Evolutionary conservation across 2,329 filamentous ascomycete species (phyloP).

Genomic region (Tolypocladium tundrense): DNA sequence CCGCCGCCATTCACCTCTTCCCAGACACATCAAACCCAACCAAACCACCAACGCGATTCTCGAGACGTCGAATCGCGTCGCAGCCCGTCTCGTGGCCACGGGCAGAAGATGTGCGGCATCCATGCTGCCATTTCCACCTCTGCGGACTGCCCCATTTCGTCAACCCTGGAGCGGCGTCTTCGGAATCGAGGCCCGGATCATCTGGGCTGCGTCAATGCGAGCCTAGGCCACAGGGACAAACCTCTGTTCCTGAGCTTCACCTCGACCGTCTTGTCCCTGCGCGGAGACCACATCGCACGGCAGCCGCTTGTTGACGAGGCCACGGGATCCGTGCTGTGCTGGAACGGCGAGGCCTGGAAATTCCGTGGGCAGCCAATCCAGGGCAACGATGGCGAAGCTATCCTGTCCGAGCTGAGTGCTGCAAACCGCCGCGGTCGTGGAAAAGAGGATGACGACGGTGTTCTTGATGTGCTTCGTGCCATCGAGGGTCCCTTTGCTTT

Average conservation of each 20-base stretch:
- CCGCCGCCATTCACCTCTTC: neutral
- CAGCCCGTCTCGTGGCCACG: neutral
- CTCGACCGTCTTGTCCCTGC: slow-evolving; percentile 84
- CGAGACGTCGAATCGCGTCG: slow-evolving; percentile 5
- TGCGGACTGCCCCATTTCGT: slow-evolving; percentile 15
- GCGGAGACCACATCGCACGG: slow-evolving; percentile 57
- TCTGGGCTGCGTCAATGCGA: slow-evolving; percentile 30
- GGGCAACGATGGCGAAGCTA: slow-evolving; percentile 67
- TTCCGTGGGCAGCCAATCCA: slow-evolving; percentile 46
- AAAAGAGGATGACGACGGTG: slow-evolving; percentile 11
- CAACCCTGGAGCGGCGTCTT: slow-evolving; percentile 33
- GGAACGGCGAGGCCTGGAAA: slow-evolving; percentile 96
- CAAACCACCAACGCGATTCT: neutral
- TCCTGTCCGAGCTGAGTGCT: slow-evolving; percentile 51
- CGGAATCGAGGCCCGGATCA: slow-evolving; percentile 51
- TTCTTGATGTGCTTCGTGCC: slow-evolving; percentile 44
- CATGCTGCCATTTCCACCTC: slow-evolving; percentile 36
- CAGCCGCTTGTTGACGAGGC: slow-evolving; percentile 60
- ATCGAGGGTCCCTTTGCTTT: slow-evolving; percentile 85
- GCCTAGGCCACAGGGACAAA: slow-evolving; percentile 12
- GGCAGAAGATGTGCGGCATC: slow-evolving; percentile 48
- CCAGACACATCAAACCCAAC: neutral
- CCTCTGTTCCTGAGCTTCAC: slow-evolving; percentile 49
- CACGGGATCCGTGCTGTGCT: slow-evolving; percentile 66
- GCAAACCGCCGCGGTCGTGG: slow-evolving; percentile 21